Conservation (phyloP, 2,329 filamentous ascomycete species). For the Cryphonectria parasitica region DNA sequence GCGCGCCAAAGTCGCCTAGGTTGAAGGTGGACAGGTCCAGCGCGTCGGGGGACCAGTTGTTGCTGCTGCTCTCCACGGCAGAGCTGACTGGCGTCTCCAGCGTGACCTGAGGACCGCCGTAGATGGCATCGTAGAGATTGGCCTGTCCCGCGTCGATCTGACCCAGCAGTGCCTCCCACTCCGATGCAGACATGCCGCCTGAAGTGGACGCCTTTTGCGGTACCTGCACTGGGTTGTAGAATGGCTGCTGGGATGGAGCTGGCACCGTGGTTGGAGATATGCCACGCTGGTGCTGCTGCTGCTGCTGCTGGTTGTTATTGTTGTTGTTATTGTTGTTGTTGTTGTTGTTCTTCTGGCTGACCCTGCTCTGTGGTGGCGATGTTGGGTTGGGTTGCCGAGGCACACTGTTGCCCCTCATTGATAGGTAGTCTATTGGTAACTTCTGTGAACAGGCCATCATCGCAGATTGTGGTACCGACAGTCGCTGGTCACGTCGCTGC, state of each 20-base stretch:
- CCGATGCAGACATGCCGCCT: conserved; percentile 60
- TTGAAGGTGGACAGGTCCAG: conserved; percentile 59
- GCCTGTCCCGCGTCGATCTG: conserved; percentile 78
- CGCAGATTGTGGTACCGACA: conserved; percentile 50
- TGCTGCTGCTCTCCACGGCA: conserved; percentile 29
- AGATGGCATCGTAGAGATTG: conserved; percentile 85
- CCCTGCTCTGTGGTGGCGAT: conserved; percentile 51
- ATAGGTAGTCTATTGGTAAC: conserved; percentile 63
- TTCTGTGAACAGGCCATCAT: conserved; percentile 43
- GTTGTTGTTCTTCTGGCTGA: conserved; percentile 38
- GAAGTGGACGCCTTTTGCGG: conserved; percentile 40
- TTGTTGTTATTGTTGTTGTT: no score
- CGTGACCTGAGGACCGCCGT: conserved; percentile 64
- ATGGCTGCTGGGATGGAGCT: conserved; percentile 34
- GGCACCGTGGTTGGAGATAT: conserved; percentile 30
- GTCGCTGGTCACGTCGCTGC: conserved; percentile 51
- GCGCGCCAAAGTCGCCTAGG: conserved; percentile 51
- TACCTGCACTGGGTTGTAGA: conserved; percentile 42
- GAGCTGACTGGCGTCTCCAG: conserved; percentile 48
- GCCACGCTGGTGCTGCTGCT: conserved; percentile 38
- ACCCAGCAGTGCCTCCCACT: conserved; percentile 83
- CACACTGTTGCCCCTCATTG: conserved; percentile 49
- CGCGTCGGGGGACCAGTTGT: conserved; percentile 59
- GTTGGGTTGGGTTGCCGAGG: conserved; percentile 50
- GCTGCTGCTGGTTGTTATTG: no score